Evolutionary conservation across 805 yeast genomes (phyloP).

Genomic region (Trichomonascus vanleenenianus): DNA sequence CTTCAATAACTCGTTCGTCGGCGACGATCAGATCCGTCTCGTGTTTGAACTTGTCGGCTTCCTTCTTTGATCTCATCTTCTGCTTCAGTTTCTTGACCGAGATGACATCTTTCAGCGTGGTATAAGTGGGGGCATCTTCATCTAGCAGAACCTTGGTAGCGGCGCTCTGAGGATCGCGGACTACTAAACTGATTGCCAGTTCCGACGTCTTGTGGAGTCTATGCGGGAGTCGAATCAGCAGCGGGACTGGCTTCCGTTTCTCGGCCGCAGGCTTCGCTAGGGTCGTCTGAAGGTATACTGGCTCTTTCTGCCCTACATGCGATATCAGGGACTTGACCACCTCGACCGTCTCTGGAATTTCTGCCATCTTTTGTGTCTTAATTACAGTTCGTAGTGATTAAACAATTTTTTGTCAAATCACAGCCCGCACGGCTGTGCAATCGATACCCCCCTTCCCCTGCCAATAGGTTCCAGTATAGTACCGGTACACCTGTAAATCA

Average conservation of each 20-base stretch:
- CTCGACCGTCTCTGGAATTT: not conserved
- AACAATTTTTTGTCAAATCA: no score
- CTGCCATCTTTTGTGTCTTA: no score
- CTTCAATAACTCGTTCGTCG: conserved; percentile 59
- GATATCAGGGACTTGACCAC: conserved; percentile 13
- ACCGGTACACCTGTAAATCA: no score
- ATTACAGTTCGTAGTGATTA: no score
- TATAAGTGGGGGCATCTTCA: conserved; percentile 50
- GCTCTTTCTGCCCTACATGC: conserved; percentile 6
- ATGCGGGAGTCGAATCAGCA: conserved; percentile 17
- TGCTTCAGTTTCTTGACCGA: conserved; percentile 51
- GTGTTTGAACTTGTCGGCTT: conserved; percentile 42
- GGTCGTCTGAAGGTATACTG: conserved; percentile 15
- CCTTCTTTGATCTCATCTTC: conserved; percentile 37
- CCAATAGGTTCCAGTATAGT: no score
- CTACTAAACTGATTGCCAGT: conserved; percentile 36
- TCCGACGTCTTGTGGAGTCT: conserved; percentile 12
- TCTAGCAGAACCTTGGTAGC: conserved; percentile 44
- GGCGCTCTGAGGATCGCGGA: conserved; percentile 63
- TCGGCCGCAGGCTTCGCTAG: conserved; percentile 3
- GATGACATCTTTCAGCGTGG: conserved; percentile 51
- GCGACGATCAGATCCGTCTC: conserved; percentile 50
- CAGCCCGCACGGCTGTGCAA: no score
- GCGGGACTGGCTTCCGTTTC: conserved; percentile 10
- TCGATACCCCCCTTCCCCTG: no score